Base-by-base conservation (phyloP, 306 rosid genomes). In the Morella rubra region DNA sequence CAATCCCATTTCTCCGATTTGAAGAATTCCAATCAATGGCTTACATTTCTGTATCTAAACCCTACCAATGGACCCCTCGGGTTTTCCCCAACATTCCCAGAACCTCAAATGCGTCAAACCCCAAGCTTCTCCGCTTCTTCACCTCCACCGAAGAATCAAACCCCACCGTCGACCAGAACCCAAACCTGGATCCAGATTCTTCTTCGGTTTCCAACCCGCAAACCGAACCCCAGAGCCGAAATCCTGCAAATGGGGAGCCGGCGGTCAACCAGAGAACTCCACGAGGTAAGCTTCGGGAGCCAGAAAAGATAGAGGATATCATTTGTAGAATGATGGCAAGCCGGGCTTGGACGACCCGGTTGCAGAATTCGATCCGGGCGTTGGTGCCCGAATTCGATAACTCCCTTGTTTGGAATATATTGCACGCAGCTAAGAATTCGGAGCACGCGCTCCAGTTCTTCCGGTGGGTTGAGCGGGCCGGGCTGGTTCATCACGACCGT, bases 291-390 rank as follows among this genome's bases (percentile, higher is more conserved):
- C 65, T 16, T 80, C 90, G 65, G 52, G 74, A 67, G 78, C 81
- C 83, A 0, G 91, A 92, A 41, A 90, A 89, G 65, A 50, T 82
- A 12, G 94, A 90, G 76, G 81, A 81, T 41, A 19, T 82, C 4
- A 90, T 95, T 40, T 82, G 90, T 73, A 74, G 86, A 74, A 92
- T 92, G 96, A 88, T 94, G 93, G 79, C 88, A 4, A 95, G 83
- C 88, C 95, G 97, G 47, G 95, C 82, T n/a, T 95, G 96, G 97
- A 92, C 97, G 27, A 92, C 98, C 27, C 96, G 96, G 47, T 83
- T 95, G 32, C 96, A 90, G 72, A 86, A 94, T 77, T 89, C 96
- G 22, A 92, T 92, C 80, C 89, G 96, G 6, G 72, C 87, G 49
- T 69, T 94, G 51, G 96, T 86, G 14, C 89, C 92, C 15, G 60